Evolutionary conservation across 176 grass and related monocot species (phyloP).

Genomic region (Leersia perrieri): DNA sequence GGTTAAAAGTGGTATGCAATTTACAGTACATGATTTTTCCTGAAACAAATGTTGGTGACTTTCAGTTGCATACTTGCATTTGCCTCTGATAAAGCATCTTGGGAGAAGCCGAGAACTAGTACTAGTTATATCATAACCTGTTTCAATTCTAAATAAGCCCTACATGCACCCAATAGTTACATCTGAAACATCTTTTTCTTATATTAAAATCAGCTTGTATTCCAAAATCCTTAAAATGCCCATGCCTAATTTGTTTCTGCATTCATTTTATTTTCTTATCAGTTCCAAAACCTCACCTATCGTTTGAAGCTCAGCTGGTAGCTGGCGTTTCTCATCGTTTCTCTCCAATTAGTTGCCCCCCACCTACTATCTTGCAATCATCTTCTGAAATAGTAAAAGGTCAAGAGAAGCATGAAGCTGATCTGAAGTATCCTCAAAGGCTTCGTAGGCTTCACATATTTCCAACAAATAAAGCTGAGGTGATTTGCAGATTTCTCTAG

Average conservation of each 20-base stretch:
- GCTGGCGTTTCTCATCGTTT: constrained; percentile 75
- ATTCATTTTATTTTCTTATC: constrained; percentile 29
- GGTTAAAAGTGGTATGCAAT: constrained; percentile 81
- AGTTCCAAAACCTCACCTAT: constrained; percentile 93
- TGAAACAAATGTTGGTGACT: background rate
- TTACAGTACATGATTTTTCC: constrained; percentile 11
- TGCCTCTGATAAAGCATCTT: too few species aligned
- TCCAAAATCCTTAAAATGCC: background rate
- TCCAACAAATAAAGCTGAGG: constrained; percentile 85
- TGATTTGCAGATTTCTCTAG: constrained; percentile 36
- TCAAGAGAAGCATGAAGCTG: constrained; percentile 79
- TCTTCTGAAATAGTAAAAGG: constrained; percentile 67
- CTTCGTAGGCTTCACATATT: constrained; percentile 86
- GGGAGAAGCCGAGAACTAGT: background rate
- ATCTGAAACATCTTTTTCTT: constrained; percentile 15
- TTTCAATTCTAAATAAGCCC: background rate
- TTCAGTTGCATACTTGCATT: background rate
- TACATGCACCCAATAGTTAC: background rate
- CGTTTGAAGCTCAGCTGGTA: constrained; percentile 93
- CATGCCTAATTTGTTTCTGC: background rate
- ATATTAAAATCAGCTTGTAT: constrained; percentile 12
- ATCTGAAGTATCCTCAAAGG: constrained; percentile 86
- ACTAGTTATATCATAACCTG: background rate
- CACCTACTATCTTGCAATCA: constrained; percentile 35
- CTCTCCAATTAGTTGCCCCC: constrained; percentile 65